Conservation (phyloP, 2,329 filamentous ascomycete genomes). For the Fusarium xyrophilum region DNA sequence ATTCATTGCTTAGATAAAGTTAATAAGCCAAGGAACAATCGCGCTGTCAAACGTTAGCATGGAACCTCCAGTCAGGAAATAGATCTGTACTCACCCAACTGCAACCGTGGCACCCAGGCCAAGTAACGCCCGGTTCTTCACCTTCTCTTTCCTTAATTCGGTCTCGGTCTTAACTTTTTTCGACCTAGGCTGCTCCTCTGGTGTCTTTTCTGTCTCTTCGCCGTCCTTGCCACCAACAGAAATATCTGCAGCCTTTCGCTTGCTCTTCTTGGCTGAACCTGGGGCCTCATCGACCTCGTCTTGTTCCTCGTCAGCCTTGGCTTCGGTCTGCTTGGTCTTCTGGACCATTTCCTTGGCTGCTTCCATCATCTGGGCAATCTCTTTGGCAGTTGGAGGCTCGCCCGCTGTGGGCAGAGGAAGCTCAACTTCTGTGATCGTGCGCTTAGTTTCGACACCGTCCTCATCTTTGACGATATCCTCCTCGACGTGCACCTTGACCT, state of each 20-base stretch:
- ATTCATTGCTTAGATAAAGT: constrained; percentile 52
- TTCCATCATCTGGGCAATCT: constrained; percentile 82
- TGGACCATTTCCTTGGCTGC: constrained; percentile 89
- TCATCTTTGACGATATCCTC: constrained; percentile 64
- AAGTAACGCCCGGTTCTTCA: constrained; percentile 83
- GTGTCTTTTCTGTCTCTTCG: constrained; percentile 35
- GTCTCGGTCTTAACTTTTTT: constrained; percentile 86
- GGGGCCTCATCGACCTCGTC: constrained; percentile 46
- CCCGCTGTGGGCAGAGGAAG: constrained; percentile 66
- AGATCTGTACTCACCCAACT: constrained; percentile 75
- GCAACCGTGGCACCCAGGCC: constrained; percentile 87
- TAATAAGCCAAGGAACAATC: constrained; percentile 60
- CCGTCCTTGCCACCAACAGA: constrained; percentile 67
- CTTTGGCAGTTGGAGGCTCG: constrained; percentile 75
- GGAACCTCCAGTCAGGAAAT: not conserved
- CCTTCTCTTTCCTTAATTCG: constrained; percentile 82
- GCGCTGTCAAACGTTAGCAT: constrained; percentile 46
- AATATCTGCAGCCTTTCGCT: constrained; percentile 78
- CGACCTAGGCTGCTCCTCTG: constrained; percentile 57
- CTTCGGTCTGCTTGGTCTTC: constrained; percentile 58
- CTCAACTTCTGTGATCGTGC: constrained; percentile 77
- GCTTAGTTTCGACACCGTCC: constrained; percentile 69
- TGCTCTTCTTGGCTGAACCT: constrained; percentile 60
- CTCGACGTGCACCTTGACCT: constrained; percentile 74
- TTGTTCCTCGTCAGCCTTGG: constrained; percentile 53